phyloP scores from a whole-genome alignment of 2,329 filamentous ascomycete genomes.

The Arthroderma uncinatum region DNA sequence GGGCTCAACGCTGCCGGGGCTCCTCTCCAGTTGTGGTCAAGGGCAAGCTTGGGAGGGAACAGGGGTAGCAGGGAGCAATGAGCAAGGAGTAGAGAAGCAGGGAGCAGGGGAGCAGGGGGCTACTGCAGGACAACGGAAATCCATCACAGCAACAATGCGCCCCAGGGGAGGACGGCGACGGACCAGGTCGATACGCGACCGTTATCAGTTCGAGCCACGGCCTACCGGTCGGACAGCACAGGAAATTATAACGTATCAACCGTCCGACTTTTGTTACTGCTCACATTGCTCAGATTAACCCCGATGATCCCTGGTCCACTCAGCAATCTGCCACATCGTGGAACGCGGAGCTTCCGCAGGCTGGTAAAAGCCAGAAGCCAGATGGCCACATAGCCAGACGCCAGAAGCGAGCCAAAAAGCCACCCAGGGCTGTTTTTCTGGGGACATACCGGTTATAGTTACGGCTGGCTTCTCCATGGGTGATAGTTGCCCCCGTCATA shows the following conservation, averaged over 20 bases:
- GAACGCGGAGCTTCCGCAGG: neutral
- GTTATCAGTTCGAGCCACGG: neutral
- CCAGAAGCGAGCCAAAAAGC: neutral
- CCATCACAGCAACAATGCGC: neutral
- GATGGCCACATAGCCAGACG: neutral
- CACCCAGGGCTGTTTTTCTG: neutral
- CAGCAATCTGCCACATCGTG: neutral
- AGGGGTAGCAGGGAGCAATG: neutral
- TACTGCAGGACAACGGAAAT: neutral
- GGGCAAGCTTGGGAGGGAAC: neutral
- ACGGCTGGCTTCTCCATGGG: neutral
- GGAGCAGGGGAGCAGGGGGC: neutral
- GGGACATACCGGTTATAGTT: neutral
- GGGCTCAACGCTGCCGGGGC: neutral
- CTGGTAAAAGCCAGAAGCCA: neutral
- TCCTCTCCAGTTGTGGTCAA: neutral
- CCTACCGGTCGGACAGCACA: neutral
- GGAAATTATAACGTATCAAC: neutral
- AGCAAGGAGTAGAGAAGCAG: neutral
- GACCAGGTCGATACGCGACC: neutral
- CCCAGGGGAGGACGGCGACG: neutral
- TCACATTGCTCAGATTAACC: conserved; percentile 5
- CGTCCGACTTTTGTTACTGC: neutral
- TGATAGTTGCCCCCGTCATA: neutral
- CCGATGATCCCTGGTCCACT: conserved; percentile 1